A percentile compares a stretch with the other conserved stretches of the same genome.
phyloP scores from a whole-genome alignment of 768 basidiomycete genomes.

The Kwoniella dendrophila region DNA sequence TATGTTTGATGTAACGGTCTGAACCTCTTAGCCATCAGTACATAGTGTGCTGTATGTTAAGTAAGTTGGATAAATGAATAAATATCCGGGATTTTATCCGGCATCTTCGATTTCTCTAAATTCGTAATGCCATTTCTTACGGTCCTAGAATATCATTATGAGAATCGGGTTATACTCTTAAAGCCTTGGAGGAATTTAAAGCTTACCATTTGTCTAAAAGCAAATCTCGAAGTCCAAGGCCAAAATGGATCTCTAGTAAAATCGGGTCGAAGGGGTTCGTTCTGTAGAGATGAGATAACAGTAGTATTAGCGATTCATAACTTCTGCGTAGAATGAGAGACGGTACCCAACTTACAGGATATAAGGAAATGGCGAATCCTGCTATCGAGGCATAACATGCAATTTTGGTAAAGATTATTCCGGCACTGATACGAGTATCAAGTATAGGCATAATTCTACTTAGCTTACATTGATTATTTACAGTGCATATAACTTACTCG shows the following conservation, averaged over 20 bases:
- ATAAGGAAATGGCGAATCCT: constrained; percentile 15
- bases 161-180: not conserved
- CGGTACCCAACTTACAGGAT: constrained; percentile 23
- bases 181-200: not conserved
- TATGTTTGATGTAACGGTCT: no score
- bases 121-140: constrained; percentile 25
- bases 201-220: constrained; percentile 14
- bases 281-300: no score
- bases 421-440: not conserved
- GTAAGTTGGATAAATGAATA: no score
- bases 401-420: constrained; percentile 10
- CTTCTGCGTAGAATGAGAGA: not conserved
- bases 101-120: no score
- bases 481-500: constrained; percentile 9
- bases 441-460: no score
- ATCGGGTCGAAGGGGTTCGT: constrained; percentile 29
- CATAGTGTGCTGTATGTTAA: no score
- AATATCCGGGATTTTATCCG: no score
- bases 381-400: constrained; percentile 27
- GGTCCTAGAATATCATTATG: constrained; percentile 6
- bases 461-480: no score
- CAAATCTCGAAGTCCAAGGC: constrained; percentile 19
- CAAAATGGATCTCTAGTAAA: constrained; percentile 21
- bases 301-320: no score
- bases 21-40: no score